phyloP scores from a whole-genome alignment of 2,329 filamentous ascomycete species.

The Magnaporthiopsis incrustans region DNA sequence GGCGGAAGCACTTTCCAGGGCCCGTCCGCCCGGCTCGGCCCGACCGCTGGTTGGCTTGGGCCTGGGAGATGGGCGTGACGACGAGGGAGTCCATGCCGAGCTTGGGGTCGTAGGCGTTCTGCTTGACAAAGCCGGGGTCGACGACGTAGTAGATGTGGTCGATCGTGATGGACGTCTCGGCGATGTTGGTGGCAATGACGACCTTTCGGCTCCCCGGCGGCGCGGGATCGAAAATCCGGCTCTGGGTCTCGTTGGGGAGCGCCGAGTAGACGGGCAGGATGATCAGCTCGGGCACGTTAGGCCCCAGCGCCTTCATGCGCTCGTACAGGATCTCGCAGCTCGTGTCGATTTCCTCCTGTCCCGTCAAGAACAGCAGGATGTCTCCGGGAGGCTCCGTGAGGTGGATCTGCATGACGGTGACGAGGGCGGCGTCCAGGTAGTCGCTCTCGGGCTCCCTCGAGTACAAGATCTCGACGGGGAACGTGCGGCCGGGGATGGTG shows the following conservation, averaged over 20 bases:
- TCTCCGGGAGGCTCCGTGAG: slow-evolving; percentile 86
- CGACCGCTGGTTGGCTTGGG: slow-evolving; percentile 89
- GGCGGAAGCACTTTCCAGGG: slow-evolving; percentile 88
- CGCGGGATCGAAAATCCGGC: slow-evolving; percentile 87
- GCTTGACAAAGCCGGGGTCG: slow-evolving; percentile 95
- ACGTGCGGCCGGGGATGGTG: slow-evolving; percentile 90
- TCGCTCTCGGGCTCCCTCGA: slow-evolving; percentile 91
- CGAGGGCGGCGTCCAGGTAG: slow-evolving; percentile 87
- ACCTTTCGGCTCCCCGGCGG: slow-evolving; percentile 83
- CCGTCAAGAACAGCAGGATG: slow-evolving; percentile 93
- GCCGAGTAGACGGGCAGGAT: slow-evolving; percentile 96
- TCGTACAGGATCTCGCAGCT: slow-evolving; percentile 88
- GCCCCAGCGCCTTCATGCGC: slow-evolving; percentile 90
- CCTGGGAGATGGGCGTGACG: slow-evolving; percentile 92
- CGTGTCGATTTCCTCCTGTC: slow-evolving; percentile 96
- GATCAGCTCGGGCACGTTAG: slow-evolving; percentile 82
- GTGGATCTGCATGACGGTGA: slow-evolving; percentile 98
- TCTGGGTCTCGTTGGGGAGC: slow-evolving; percentile 88
- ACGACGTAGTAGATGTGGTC: slow-evolving; percentile 97
- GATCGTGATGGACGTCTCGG: slow-evolving; percentile 95
- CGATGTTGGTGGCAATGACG: slow-evolving; percentile 96
- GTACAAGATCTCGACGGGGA: slow-evolving; percentile 93
- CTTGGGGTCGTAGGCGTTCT: slow-evolving; percentile 94
- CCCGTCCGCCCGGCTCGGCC: slow-evolving; percentile 91
- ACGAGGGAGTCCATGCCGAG: slow-evolving; percentile 96